These are phyloP conservation scores for Cinchona pubescens DNA, from an alignment of 257 asterid species.

Conservation along the genomic window DNA sequence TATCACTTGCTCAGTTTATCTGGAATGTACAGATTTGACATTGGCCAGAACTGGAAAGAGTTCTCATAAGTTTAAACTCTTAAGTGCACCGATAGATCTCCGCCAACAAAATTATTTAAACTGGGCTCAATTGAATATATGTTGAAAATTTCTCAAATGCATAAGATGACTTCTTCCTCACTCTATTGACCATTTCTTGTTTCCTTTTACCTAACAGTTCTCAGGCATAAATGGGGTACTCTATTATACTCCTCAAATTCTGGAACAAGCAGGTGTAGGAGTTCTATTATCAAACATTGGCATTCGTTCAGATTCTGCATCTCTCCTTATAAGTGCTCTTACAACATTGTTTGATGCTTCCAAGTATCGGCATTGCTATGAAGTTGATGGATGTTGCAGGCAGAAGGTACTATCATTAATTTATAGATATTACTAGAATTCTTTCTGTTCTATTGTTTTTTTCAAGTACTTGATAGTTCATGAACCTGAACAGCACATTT, in stretches of 20 bases:
- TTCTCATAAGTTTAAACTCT: not conserved
- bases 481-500: not conserved
- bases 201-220: slow-evolving; percentile 44
- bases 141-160: not conserved
- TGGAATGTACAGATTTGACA: not conserved
- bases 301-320: slow-evolving; percentile 70
- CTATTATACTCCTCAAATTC: slow-evolving; percentile 97
- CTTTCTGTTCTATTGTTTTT: not conserved
- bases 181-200: not conserved
- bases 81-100: not conserved
- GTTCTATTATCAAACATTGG: slow-evolving; percentile 74
- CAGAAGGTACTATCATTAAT: slow-evolving; percentile 52
- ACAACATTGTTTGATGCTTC: slow-evolving; percentile 93
- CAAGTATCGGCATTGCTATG: slow-evolving; percentile 94
- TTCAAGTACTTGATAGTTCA: not conserved
- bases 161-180: not conserved
- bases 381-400: slow-evolving; percentile 93
- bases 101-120: not conserved
- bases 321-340: slow-evolving; percentile 76
- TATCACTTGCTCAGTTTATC: not conserved
- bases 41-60: not conserved
- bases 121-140: not conserved
- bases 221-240: slow-evolving; percentile 95
- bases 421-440: not conserved
- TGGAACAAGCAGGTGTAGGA: slow-evolving; percentile 96